These are phyloP conservation scores for Plectosphaerella plurivora DNA, from an alignment of 2,329 filamentous ascomycete genomes.

Conservation along the genomic window DNA sequence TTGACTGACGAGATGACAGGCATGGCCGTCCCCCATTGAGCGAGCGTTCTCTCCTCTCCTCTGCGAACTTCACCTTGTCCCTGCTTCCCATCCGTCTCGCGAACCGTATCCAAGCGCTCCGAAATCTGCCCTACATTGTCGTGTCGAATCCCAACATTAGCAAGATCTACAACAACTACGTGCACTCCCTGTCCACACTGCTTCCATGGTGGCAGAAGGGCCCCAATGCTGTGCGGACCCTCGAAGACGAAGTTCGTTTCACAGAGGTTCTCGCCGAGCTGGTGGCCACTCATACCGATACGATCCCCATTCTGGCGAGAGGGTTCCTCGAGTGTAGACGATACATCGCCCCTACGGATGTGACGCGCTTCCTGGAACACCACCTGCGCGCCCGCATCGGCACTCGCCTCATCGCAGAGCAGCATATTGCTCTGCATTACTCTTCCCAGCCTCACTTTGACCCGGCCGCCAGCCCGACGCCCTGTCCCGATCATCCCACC, in stretches of 20 bases:
- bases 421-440: conserved; percentile 88
- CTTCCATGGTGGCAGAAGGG: conserved; percentile 62
- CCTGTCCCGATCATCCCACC: conserved; percentile 49
- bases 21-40: conserved; percentile 82
- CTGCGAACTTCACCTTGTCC: conserved; percentile 92
- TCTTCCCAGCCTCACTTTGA: conserved; percentile 66
- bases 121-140: conserved; percentile 94
- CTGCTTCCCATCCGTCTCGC: conserved; percentile 89
- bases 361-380: conserved; percentile 89
- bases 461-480: conserved; percentile 42
- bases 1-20: conserved; percentile 26
- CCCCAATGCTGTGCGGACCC: conserved; percentile 56
- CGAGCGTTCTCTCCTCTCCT: conserved; percentile 73
- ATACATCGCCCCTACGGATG: conserved; percentile 77
- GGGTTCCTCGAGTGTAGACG: conserved; percentile 91
- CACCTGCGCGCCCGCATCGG: conserved; percentile 92
- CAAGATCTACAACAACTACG: conserved; percentile 92
- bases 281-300: conserved; percentile 92
- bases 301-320: conserved; percentile 85
- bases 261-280: conserved; percentile 90
- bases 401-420: conserved; percentile 89
- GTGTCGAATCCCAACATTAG: conserved; percentile 96
- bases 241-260: conserved; percentile 87
- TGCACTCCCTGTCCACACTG: conserved; percentile 86
- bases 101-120: conserved; percentile 86